These are phyloP conservation scores for Diplodia corticola DNA, from an alignment of 2,329 filamentous ascomycete species.

Conservation along the genomic window DNA sequence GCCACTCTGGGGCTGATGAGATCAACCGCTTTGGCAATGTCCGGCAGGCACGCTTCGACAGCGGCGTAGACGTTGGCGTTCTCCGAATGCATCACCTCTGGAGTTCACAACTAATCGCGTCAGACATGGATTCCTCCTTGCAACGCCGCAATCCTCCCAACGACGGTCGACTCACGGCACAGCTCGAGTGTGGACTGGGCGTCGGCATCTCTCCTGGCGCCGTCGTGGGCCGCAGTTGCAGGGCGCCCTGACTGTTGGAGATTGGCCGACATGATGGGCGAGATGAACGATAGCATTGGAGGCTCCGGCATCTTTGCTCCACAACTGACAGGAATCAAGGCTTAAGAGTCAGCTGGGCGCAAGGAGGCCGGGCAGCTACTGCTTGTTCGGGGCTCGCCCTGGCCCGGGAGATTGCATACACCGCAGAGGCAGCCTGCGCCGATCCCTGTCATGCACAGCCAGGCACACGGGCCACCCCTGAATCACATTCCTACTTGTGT, in stretches of 20 bases:
- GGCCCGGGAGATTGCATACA: conserved; percentile 10
- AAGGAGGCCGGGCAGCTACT: not conserved
- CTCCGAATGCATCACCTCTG: conserved; percentile 13
- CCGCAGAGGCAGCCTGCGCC: not conserved
- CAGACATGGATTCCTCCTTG: not conserved
- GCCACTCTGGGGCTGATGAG: conserved; percentile 11
- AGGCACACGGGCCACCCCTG: conserved; percentile 5
- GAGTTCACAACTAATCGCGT: not conserved
- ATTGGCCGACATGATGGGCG: conserved; percentile 12
- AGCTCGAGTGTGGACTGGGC: conserved; percentile 1
- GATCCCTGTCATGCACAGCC: conserved; percentile 9
- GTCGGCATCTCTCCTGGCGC: not conserved
- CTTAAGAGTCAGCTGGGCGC: not conserved
- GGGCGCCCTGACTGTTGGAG: not conserved
- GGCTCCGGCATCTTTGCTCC: not conserved
- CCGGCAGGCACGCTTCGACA: not conserved
- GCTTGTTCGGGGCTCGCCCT: not conserved
- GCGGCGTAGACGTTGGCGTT: conserved; percentile 7
- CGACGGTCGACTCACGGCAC: not conserved
- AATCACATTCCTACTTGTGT: not conserved
- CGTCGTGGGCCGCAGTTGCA: not conserved
- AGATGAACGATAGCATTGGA: not conserved
- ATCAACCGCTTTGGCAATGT: conserved; percentile 3
- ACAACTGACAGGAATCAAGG: not conserved
- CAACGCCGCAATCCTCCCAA: not conserved